These are phyloP conservation scores for Vitis riparia DNA, from an alignment of 164 flowering plant species.

Conservation along the genomic window DNA sequence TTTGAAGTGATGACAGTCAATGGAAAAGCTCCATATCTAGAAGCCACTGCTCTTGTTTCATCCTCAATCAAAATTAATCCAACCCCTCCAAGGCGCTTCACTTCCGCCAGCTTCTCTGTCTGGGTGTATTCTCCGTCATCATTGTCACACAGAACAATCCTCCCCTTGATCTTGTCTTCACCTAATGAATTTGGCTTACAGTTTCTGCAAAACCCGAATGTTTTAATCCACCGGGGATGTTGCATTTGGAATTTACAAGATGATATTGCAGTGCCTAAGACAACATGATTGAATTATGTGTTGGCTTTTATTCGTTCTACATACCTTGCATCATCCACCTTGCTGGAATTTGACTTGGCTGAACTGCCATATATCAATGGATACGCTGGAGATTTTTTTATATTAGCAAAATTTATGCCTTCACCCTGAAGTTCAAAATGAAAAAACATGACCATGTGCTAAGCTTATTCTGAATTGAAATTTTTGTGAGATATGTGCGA, in stretches of 20 bases:
- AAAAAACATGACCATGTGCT: neutral
- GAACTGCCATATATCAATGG: slow-evolving; percentile 37
- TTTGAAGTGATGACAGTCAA: slow-evolving; percentile 45
- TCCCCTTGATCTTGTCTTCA: slow-evolving; percentile 48
- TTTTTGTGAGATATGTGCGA: neutral
- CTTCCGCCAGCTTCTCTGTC: slow-evolving; percentile 20
- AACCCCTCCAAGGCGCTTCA: slow-evolving; percentile 47
- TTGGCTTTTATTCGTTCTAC: no score
- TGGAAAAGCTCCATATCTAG: slow-evolving; percentile 41
- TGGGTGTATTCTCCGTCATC: slow-evolving; percentile 19
- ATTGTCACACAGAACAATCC: slow-evolving; percentile 59
- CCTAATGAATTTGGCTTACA: slow-evolving; percentile 50
- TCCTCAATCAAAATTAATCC: slow-evolving; percentile 53
- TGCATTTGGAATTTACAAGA: no score
- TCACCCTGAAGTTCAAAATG: slow-evolving; percentile 17
- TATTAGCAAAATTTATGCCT: slow-evolving; percentile 38
- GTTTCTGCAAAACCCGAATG: slow-evolving; percentile 31
- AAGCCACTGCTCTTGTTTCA: slow-evolving; percentile 32
- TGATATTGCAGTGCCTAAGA: no score
- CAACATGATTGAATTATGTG: no score
- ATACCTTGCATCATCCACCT: slow-evolving; percentile 37
- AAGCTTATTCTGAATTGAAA: no score
- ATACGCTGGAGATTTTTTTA: slow-evolving; percentile 31
- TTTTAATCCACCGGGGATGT: neutral
- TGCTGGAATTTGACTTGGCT: slow-evolving; percentile 22